These are phyloP conservation scores for Globisporangium heterothallicum DNA, from an alignment of 352 stramenopile genomes.

Conservation along the genomic window DNA sequence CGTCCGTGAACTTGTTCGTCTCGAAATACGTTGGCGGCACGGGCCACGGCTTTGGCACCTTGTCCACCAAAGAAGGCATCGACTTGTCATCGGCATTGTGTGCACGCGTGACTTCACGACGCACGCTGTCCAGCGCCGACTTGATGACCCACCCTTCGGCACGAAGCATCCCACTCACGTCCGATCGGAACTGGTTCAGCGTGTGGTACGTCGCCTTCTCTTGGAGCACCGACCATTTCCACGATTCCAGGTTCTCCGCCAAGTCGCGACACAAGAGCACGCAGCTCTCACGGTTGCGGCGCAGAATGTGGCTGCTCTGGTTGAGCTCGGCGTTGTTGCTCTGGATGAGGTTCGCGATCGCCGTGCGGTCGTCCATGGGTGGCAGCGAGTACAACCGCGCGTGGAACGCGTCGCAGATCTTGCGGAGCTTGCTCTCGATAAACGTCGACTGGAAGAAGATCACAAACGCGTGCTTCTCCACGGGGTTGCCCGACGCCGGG, in stretches of 20 bases:
- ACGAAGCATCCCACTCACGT: conserved; percentile 95
- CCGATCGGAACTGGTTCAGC: conserved; percentile 97
- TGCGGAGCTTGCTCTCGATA: conserved; percentile 97
- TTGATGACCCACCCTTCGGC: conserved; percentile 96
- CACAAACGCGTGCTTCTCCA: conserved; percentile 89
- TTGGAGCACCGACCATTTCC: conserved; percentile 95
- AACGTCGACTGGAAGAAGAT: conserved; percentile 97
- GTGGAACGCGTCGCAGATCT: conserved; percentile 98
- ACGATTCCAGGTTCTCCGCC: conserved; percentile 92
- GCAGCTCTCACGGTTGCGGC: conserved; percentile 94
- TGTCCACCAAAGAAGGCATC: conserved; percentile 92
- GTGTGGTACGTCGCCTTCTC: conserved; percentile 98
- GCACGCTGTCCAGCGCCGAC: conserved; percentile 72
- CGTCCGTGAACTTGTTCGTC: conserved; percentile 98
- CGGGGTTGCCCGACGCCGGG: conserved; percentile 77
- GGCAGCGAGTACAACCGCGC: conserved; percentile 95
- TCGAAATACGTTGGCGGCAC: conserved; percentile 97
- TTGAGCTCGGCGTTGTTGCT: conserved; percentile 93
- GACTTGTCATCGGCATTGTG: conserved; percentile 92
- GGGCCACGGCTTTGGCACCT: conserved; percentile 93
- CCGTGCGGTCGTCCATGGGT: conserved; percentile 90
- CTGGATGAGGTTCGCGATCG: conserved; percentile 86
- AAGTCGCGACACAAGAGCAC: conserved; percentile 92
- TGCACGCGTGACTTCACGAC: conserved; percentile 80
- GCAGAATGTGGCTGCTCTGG: conserved; percentile 94